Base-by-base conservation (phyloP, 2,329 filamentous ascomycete species). In the Venturia asperata region DNA sequence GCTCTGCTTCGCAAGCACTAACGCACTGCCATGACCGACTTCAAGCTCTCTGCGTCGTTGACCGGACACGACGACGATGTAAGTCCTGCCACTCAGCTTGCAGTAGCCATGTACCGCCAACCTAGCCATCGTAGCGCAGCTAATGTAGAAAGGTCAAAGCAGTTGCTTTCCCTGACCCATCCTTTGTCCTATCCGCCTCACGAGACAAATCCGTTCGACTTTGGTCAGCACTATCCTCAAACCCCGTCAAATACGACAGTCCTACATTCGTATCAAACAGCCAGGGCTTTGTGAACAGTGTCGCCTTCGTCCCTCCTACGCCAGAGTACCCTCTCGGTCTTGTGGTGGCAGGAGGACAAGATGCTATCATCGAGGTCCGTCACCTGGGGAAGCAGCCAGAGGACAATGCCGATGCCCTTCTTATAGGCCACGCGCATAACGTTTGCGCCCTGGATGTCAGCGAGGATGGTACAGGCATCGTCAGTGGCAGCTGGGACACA, bases 401-500 rank as follows among this genome's bases (percentile, higher is more conserved):
- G 41, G 88, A 92, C 69, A 88, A 93, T 76, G 90, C 93, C 10
- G 90, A 96, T 70, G 88, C 90, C 27, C 82, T 97, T 68, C 82
- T 99, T 11, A 80, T 96, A 62, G 93, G 94, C 15, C 94, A 99
- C 74, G 83, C 85, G 24, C 85, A 89, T 74, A 97, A 97, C 71
- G 87, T 99, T 58, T 97, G 93, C 74, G 84, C 92, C 10, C 78
- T 99, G 56, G 91, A 96, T 71, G 87, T 91, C 19, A 88, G 87
- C 62, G 84, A 88, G 0, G 83, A 87, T 66, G 88, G 87, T 1
- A 84, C 79, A 58, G 90, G 86, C 74, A 82, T 97, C 49, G 87
- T 97, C 60, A 97, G 93, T 69, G 94, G 93, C 41, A 90, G 92
- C 71, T 99, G 94, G 94, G 94, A 99, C 76, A 85, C 85, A 39